These are phyloP conservation scores for Astrothelium macrocarpum DNA, from an alignment of 495 filamentous ascomycete genomes.

Conservation along the genomic window DNA sequence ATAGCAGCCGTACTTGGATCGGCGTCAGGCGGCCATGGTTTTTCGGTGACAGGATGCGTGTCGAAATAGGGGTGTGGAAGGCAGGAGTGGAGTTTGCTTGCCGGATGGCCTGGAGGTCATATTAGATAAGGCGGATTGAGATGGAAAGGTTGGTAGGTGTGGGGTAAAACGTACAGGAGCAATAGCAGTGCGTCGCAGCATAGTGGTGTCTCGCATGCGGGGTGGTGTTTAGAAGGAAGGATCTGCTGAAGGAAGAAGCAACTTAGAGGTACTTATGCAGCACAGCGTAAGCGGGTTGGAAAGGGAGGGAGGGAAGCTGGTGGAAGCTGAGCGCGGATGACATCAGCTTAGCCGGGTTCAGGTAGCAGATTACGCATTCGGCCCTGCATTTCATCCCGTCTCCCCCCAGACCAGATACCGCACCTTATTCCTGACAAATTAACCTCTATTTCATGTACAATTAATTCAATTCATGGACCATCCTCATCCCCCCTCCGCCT, in stretches of 20 bases:
- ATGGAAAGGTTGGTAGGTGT: background rate
- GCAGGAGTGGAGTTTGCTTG: constrained; percentile 17
- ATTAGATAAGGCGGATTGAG: background rate
- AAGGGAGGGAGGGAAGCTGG: background rate
- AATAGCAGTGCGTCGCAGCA: constrained; percentile 9
- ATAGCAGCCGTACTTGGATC: constrained; percentile 53
- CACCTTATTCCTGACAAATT: too few species aligned
- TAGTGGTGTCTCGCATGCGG: background rate
- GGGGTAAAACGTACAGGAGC: constrained; percentile 9
- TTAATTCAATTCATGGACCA: too few species aligned
- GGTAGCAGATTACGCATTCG: too few species aligned
- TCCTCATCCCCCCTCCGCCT: background rate
- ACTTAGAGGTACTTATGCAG: too few species aligned
- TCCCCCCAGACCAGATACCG: too few species aligned
- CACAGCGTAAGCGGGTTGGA: background rate
- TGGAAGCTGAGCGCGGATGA: background rate
- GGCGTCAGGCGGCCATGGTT: constrained; percentile 25
- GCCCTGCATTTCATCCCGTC: too few species aligned
- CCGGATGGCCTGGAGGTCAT: constrained; percentile 18
- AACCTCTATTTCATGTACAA: too few species aligned
- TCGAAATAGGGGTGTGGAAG: constrained; percentile 19
- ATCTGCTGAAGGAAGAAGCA: too few species aligned
- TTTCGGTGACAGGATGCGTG: background rate
- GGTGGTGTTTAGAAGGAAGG: too few species aligned
- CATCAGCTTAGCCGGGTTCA: background rate